Conservation (phyloP, 768 basidiomycete genomes). For the Panus rudis region DNA sequence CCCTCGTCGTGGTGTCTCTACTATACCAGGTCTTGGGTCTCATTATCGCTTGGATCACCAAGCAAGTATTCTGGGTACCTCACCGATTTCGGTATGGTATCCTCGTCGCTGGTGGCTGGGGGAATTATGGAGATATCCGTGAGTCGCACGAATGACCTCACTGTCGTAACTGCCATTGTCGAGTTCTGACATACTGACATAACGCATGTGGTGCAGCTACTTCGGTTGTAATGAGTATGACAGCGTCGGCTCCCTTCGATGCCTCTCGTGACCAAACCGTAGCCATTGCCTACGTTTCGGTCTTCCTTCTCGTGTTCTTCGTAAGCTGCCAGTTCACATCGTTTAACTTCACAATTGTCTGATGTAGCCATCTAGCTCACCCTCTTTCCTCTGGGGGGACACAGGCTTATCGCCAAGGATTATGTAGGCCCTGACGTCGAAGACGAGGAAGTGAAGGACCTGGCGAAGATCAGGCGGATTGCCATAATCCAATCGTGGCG, state of each 20-base stretch:
- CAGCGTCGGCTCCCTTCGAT: slow-evolving; percentile 55
- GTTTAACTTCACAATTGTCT: neutral
- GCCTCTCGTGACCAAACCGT: slow-evolving; percentile 49
- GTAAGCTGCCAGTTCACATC: slow-evolving; percentile 27
- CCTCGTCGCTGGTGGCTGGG: slow-evolving; percentile 61
- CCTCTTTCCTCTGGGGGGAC: slow-evolving; percentile 58
- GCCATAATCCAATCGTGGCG: slow-evolving; percentile 8
- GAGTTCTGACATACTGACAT: neutral
- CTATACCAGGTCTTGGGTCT: slow-evolving; percentile 54
- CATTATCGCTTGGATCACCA: slow-evolving; percentile 44
- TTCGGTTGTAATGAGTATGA: slow-evolving; percentile 57
- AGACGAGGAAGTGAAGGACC: slow-evolving; percentile 45
- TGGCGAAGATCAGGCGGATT: slow-evolving; percentile 32
- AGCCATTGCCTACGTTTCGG: slow-evolving; percentile 60
- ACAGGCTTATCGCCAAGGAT: slow-evolving; percentile 50
- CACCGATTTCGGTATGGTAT: slow-evolving; percentile 70
- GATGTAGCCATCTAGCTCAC: slow-evolving; percentile 36
- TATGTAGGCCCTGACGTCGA: slow-evolving; percentile 59
- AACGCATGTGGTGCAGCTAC: slow-evolving; percentile 40
- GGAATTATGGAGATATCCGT: slow-evolving; percentile 69
- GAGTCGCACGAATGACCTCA: no score
- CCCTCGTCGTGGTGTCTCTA: slow-evolving; percentile 53
- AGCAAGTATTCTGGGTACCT: slow-evolving; percentile 69
- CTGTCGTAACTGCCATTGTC: neutral
- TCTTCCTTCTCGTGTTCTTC: slow-evolving; percentile 52